Percentiles rank a stretch among this genome's conserved stretches.
Conservation (phyloP, 306 rosid species). For the Comarum palustre region DNA sequence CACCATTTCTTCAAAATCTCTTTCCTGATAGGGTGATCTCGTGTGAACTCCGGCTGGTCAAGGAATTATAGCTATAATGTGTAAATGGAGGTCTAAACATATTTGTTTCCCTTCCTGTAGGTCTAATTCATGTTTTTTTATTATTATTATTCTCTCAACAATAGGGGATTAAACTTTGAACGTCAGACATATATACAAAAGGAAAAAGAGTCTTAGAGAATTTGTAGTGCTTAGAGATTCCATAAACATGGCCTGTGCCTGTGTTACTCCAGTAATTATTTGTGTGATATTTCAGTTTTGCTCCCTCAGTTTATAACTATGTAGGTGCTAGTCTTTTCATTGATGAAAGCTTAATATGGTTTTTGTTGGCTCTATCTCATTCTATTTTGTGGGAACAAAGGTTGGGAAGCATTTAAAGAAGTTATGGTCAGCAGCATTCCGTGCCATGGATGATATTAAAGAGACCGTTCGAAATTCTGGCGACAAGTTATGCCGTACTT, state of each 20-base stretch:
- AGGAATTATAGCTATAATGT: not conserved
- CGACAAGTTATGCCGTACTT: conserved; percentile 71
- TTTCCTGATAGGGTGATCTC: not conserved
- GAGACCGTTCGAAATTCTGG: conserved; percentile 94
- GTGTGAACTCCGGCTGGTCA: not conserved
- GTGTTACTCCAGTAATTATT: not conserved
- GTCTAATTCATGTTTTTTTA: not conserved
- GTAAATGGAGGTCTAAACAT: not conserved
- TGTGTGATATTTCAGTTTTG: not conserved
- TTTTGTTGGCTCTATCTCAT: not conserved
- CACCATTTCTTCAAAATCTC: not conserved
- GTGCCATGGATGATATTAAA: conserved; percentile 94
- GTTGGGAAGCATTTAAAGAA: conserved; percentile 71
- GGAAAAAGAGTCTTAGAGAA: not conserved
- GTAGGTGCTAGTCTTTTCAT: not conserved
- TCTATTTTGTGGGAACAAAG: conserved; percentile 31
- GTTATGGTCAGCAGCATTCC: conserved; percentile 84
- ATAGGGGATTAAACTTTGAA: not conserved
- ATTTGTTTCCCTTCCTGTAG: not conserved
- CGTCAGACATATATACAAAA: not conserved
- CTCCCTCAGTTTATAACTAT: not conserved
- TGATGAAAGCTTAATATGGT: conserved; percentile 11
- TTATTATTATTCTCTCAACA: not conserved
- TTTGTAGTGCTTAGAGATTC: not conserved
- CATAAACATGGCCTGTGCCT: not conserved